Percentiles rank a stretch among this genome's conserved stretches.
Conservation (phyloP, 2,329 filamentous ascomycete genomes). For the Phaeosphaeria sp. region DNA sequence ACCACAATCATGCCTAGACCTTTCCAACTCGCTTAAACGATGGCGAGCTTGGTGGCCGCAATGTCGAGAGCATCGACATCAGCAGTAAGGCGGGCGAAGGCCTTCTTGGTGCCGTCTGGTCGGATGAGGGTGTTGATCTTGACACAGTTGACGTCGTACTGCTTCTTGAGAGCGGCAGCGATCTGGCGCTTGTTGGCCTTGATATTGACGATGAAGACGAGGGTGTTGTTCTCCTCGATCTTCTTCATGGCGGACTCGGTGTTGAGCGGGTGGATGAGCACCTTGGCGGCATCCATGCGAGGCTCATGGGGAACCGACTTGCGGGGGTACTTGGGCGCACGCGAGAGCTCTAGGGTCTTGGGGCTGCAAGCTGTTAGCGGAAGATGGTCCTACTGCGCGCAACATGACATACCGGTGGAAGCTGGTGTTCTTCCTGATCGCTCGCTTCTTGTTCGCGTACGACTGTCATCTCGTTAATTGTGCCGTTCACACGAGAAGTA, state of each 20-base stretch:
- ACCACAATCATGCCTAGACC: constrained; percentile 32
- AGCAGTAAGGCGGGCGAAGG: constrained; percentile 90
- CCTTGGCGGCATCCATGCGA: constrained; percentile 95
- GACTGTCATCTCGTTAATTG: constrained; percentile 60
- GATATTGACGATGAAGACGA: constrained; percentile 95
- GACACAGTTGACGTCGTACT: constrained; percentile 96
- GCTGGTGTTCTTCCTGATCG: constrained; percentile 87
- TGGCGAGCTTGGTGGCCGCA: constrained; percentile 97
- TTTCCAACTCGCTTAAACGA: constrained; percentile 72
- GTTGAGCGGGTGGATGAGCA: constrained; percentile 97
- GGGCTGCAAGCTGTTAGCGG: constrained; percentile 54
- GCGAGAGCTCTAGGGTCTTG: constrained; percentile 92
- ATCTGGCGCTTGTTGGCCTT: constrained; percentile 98
- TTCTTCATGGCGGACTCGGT: constrained; percentile 99
- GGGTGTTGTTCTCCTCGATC: constrained; percentile 99
- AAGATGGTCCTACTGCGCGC: neutral
- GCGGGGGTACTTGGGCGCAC: constrained; percentile 94
- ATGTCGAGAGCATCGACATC: constrained; percentile 99
- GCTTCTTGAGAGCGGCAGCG: constrained; percentile 97
- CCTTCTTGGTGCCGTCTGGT: constrained; percentile 98
- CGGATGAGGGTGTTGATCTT: constrained; percentile 99
- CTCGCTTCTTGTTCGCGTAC: constrained; percentile 85
- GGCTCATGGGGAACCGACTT: constrained; percentile 90
- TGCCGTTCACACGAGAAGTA: constrained; percentile 49
- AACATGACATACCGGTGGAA: constrained; percentile 73